Evolutionary conservation across 1,284 basidiomycete species (phyloP).

Genomic region (Cryptococcus sp.): DNA sequence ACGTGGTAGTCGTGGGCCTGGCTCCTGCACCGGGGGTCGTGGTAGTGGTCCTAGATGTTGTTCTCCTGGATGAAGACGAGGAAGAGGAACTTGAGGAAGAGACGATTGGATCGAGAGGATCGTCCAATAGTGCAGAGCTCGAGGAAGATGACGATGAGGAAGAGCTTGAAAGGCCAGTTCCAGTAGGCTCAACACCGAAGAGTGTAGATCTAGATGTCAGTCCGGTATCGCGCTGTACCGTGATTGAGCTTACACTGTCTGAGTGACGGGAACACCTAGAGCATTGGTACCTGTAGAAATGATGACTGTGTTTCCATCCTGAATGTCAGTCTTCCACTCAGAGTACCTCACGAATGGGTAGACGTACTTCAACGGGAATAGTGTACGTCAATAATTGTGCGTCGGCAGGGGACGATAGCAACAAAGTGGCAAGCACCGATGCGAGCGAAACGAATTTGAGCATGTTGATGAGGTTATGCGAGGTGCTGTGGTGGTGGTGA

Average conservation of each 20-base stretch:
- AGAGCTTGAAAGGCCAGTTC: background rate
- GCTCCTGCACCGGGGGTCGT: constrained; percentile 6
- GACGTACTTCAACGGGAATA: background rate
- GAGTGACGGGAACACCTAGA: constrained; percentile 18
- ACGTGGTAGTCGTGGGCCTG: constrained; percentile 12
- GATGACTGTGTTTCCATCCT: constrained; percentile 35
- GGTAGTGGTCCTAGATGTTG: constrained; percentile 3
- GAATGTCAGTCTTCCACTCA: background rate
- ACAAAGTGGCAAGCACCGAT: background rate
- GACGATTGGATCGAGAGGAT: no score
- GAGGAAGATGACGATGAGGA: background rate
- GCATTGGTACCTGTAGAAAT: constrained; percentile 26
- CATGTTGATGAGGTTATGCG: no score
- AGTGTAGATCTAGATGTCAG: background rate
- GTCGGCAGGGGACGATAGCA: background rate
- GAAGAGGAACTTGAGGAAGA: constrained; percentile 6
- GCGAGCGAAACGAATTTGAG: background rate
- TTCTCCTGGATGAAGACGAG: constrained; percentile 8
- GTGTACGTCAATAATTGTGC: background rate
- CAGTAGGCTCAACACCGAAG: background rate
- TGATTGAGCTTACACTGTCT: constrained; percentile 20
- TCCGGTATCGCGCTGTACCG: background rate
- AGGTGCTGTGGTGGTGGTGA: background rate
- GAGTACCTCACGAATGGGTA: background rate
- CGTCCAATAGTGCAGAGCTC: background rate